Base-by-base conservation (phyloP, 371 early-diverging fungal genomes). In the Aphelidium insulamus region DNA sequence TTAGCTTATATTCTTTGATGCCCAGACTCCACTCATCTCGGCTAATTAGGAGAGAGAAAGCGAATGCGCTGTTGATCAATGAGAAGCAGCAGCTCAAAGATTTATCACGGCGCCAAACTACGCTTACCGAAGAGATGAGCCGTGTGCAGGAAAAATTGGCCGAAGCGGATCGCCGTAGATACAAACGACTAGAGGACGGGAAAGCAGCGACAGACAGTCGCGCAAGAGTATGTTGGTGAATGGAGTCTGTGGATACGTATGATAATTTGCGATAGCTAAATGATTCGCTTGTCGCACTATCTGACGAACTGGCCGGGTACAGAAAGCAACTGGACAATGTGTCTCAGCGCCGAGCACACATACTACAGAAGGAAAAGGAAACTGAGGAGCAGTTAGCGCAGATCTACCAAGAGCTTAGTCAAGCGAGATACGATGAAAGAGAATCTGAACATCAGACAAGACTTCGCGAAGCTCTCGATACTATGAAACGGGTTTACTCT, bases 301-400 rank as follows among this genome's bases (percentile, higher is more conserved):
- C n/a, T n/a, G n/a, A n/a, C n/a, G n/a, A n/a, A n/a, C n/a, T n/a
- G n/a, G n/a, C n/a, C n/a, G n/a, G n/a, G n/a, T n/a, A n/a, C n/a
- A n/a, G n/a, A n/a, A n/a, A n/a, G n/a, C n/a, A n/a, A n/a, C n/a
- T n/a, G n/a, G n/a, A n/a, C n/a, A n/a, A n/a, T n/a, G n/a, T n/a
- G n/a, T n/a, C n/a, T n/a, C n/a, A n/a, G n/a, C n/a, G n/a, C n/a
- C n/a, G n/a, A n/a, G n/a, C n/a, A n/a, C n/a, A n/a, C n/a, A n/a
- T n/a, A n/a, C n/a, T n/a, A n/a, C n/a, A n/a, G n/a, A 50, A 59
- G 10, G 87, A 92, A 50, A 52, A 55, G 2, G 69, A 79, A 36
- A 45, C 73, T 33, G 86, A 81, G 46, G 88, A 85, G 29, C 67
- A 77, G 39, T 63, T 95, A 17, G 64, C 68, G 27, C 71, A 62